A percentile compares a stretch with the other conserved stretches of the same genome.
These are phyloP conservation scores for Termitomyces sp. DNA, from an alignment of 768 basidiomycete genomes.

Conservation along the genomic window DNA sequence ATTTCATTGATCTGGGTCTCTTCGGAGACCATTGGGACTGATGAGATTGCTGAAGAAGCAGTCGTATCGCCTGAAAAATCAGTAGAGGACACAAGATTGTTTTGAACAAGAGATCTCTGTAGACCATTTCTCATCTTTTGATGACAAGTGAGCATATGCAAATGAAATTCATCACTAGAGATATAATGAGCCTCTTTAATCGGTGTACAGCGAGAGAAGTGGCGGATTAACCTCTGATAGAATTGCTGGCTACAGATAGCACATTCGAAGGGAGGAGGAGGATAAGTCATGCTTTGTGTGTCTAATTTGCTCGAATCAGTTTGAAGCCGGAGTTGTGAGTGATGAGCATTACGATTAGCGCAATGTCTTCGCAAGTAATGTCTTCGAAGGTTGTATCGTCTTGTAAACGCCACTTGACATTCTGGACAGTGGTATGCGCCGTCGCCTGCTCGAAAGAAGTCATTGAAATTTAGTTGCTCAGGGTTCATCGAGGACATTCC, in stretches of 20 bases:
- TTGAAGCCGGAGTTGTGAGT: background rate
- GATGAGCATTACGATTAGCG: background rate
- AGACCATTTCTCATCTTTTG: background rate
- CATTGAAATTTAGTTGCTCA: background rate
- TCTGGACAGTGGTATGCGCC: background rate
- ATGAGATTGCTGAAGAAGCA: background rate
- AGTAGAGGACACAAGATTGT: too few relatives aligned
- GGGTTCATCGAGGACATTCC: background rate
- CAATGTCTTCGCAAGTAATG: slow-evolving; percentile 2
- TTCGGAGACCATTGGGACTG: too few relatives aligned
- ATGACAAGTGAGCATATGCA: background rate
- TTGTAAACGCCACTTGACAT: background rate
- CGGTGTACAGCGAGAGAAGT: background rate
- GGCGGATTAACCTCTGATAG: background rate
- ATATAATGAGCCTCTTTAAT: too few relatives aligned
- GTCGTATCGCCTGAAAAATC: background rate
- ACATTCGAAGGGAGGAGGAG: background rate
- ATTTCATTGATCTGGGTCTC: too few relatives aligned
- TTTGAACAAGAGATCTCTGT: background rate
- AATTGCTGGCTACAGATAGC: background rate
- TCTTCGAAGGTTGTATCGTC: background rate
- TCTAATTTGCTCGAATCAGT: background rate
- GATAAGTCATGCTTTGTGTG: background rate
- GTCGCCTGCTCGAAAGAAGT: background rate
- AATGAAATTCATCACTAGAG: background rate